phyloP scores from a whole-genome alignment of 2,329 filamentous ascomycete genomes.

The Aureobasidium sp. region DNA sequence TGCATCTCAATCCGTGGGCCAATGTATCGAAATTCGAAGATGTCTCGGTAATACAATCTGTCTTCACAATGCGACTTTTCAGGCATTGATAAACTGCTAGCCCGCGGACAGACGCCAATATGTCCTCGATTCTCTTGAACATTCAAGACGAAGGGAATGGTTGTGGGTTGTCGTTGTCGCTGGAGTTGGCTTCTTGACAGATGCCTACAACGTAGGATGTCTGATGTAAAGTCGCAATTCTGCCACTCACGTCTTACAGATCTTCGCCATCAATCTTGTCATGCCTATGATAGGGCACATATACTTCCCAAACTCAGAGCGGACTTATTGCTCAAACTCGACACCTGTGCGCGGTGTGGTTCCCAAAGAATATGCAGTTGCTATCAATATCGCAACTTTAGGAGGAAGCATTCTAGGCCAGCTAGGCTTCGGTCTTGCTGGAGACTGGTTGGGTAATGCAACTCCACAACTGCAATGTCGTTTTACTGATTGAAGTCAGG shows the following conservation, averaged over 20 bases:
- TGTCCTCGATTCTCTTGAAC: neutral
- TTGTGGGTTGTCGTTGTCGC: slow-evolving; percentile 22
- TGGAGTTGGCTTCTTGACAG: slow-evolving; percentile 32
- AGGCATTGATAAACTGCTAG: neutral
- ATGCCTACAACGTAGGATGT: slow-evolving; percentile 25
- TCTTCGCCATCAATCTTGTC: slow-evolving; percentile 32
- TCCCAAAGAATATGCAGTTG: slow-evolving; percentile 20
- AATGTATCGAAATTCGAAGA: neutral
- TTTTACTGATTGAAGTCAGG: slow-evolving; percentile 19
- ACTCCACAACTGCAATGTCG: neutral
- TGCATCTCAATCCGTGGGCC: neutral
- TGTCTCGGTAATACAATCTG: neutral
- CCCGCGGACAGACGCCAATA: neutral
- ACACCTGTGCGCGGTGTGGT: neutral
- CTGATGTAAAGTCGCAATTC: neutral
- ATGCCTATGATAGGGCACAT: slow-evolving; percentile 32
- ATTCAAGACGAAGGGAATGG: neutral
- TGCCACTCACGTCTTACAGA: neutral
- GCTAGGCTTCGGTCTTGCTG: slow-evolving; percentile 30
- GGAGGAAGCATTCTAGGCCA: slow-evolving; percentile 31
- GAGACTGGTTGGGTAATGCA: slow-evolving; percentile 19
- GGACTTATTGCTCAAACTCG: neutral
- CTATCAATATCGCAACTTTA: slow-evolving; percentile 31
- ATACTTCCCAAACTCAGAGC: slow-evolving; percentile 18
- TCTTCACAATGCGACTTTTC: neutral